phyloP scores from a whole-genome alignment of 2,329 filamentous ascomycete species.

The Lachnellula occidentalis region DNA sequence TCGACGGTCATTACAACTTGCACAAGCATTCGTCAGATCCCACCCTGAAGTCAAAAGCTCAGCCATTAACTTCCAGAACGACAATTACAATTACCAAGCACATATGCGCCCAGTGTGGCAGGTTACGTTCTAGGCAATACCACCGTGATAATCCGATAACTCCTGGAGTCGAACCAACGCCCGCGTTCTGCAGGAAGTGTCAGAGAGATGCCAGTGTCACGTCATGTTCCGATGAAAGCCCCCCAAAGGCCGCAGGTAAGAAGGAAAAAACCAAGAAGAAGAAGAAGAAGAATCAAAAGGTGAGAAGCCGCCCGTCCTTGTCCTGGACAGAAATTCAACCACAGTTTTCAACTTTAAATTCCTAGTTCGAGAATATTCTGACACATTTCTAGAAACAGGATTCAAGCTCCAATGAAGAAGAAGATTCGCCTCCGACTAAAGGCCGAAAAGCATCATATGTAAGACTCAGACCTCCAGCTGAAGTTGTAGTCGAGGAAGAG shows the following conservation, averaged over 20 bases:
- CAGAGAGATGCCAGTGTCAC: slow-evolving; percentile 29
- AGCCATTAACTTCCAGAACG: slow-evolving; percentile 24
- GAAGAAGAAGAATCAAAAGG: slow-evolving; percentile 7
- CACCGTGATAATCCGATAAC: slow-evolving; percentile 33
- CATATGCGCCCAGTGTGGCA: slow-evolving; percentile 41
- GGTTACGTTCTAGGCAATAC: slow-evolving; percentile 36
- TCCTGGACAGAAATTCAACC: neutral
- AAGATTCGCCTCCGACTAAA: neutral
- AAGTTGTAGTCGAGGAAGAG: slow-evolving; percentile 5
- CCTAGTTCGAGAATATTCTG: neutral
- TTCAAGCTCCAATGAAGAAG: slow-evolving; percentile 3
- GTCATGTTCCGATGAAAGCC: slow-evolving; percentile 12
- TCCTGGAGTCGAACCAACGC: slow-evolving; percentile 29
- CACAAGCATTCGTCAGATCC: neutral
- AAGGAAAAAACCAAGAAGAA: slow-evolving; percentile 9
- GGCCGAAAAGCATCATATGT: neutral
- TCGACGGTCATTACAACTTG: slow-evolving; percentile 19
- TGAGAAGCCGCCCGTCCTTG: too few species aligned
- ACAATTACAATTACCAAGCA: slow-evolving; percentile 31
- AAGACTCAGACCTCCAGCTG: neutral
- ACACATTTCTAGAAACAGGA: neutral
- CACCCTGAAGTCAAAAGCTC: neutral
- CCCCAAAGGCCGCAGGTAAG: neutral
- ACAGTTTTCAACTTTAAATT: neutral
- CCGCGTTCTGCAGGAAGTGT: slow-evolving; percentile 35